These are phyloP conservation scores for Populus simonii DNA, from an alignment of 345 rosid genomes.

Conservation along the genomic window DNA sequence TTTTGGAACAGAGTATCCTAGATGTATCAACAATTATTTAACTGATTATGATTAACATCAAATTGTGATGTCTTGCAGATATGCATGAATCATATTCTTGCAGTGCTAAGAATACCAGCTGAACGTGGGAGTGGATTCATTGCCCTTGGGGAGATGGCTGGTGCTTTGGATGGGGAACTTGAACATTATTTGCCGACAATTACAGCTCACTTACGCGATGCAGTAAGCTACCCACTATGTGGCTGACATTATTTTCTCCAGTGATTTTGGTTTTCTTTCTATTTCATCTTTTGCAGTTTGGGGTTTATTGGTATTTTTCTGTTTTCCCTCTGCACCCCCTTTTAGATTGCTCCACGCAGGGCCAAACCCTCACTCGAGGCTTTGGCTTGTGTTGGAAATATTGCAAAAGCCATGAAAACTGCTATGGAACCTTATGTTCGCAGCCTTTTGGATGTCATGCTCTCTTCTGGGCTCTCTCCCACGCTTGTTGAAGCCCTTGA, in stretches of 20 bases:
- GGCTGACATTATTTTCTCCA: conserved; percentile 12
- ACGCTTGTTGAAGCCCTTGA: conserved; percentile 87
- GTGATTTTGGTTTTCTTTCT: conserved; percentile 2
- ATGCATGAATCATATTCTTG: conserved; percentile 92
- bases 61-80: conserved; percentile 51
- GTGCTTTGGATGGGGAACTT: conserved; percentile 98
- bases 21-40: not conserved
- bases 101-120: conserved; percentile 77
- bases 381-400: conserved; percentile 93
- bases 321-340: too few relatives aligned
- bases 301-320: not conserved
- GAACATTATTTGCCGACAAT: conserved; percentile 92
- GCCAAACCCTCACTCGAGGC: conserved; percentile 97
- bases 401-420: conserved; percentile 93
- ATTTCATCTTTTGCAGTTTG: conserved; percentile 5
- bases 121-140: conserved; percentile 96
- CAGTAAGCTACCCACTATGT: conserved; percentile 48
- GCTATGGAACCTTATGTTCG: conserved; percentile 80
- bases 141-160: conserved; percentile 99
- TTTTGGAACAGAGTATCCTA: conserved; percentile 6
- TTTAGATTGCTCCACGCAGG: conserved; percentile 95
- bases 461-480: conserved; percentile 79
- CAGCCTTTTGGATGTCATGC: conserved; percentile 79
- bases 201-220: conserved; percentile 84
- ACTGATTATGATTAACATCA: not conserved